Base-by-base conservation (phyloP, 2,329 filamentous ascomycete genomes). In the Coniochaeta ligniaria region DNA sequence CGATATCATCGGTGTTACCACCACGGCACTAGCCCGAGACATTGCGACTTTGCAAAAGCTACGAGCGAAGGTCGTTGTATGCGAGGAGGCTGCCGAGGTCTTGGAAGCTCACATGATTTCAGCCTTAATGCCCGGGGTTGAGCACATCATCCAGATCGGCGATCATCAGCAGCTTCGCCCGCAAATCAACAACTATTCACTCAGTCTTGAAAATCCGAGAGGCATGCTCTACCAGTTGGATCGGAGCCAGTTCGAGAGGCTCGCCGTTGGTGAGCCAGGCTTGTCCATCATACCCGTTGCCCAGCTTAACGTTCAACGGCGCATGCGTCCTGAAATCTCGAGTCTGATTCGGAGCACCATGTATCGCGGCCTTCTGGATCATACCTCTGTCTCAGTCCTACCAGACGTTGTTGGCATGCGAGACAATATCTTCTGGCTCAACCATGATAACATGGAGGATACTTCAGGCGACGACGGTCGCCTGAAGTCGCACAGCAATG, bases 71-170 rank as follows among this genome's bases (percentile, higher is more conserved):
- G 79, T 88, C 0, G 69, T 90, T 17, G 68, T 90, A 1, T 88
- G 83, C 36, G 87, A 91, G 68, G 87, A 91, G 66, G 87, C 87
- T 1, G 87, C 82, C 0, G 87, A 91, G 63, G 83, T 90, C 0
- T 74, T 90, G 35, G 88, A 91, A 68, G 76, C 83, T 0, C 86
- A 90, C 61, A 73, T 83, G 2, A 68, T 90, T 1, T 83, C 83
- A 0, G 79, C 86, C 0, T 69, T 90, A 4, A 72, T 87, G 0
- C 85, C 85, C 0, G 78, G 79, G 0, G 69, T 88, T 0, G 79
- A 89, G 67, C 86, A 90, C 61, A 73, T 78, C 6, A 83, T 89
- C 20, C 76, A 85, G 16, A 88, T 89, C 43, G 85, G 86, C 0
- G 86, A 89, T 65, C 85, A 88, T 61, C 73, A 78, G 22, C 85